Evolutionary conservation across 169 alveolate species (phyloP), one percentile per base, ranked within the genome.

Genomic region (Eimeria sp.): DNA sequence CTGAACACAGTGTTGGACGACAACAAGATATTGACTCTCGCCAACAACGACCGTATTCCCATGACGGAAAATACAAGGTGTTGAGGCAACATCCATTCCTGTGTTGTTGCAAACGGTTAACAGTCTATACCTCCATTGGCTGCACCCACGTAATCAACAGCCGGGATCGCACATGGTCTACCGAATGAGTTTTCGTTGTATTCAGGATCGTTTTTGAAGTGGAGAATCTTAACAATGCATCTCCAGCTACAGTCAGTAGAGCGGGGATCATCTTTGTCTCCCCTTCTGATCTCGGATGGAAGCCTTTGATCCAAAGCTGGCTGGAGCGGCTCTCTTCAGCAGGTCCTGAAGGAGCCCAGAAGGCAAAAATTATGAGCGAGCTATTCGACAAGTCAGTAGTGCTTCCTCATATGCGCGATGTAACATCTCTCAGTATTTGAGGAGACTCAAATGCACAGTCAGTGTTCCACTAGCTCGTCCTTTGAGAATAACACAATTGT

Each of bases 1-100:
- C 97, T 99, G 86, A 99, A 99, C 97, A 98, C 99, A n/a, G 99
- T 99, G 88, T 98, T 99, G 88, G 99, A 98, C 95, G 99, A 99
- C 97, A 98, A 98, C 97, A 98, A 98, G 98, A 98, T 99, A 78
- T 97, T 98, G 73, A 98, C 99, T 11, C 96, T 98, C 54, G 99
- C 99, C 22, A 98, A 98, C 98, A 98, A 98, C 95, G 99, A 99
- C 76, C 98, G 99, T 92, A 98, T 99, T 83, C 99, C 99, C 72
- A 98, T 99, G 99, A 98, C 99, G 88, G 99, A 99, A 95, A 98
- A 98, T 94, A 95, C 96, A 20, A 65, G 96, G 96, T 95, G 54
- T 40, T 11, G 88, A 47, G n/a, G 70, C 22, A 78, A 51, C 20
- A 51, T 45, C 25, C 88, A 45, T 11, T 10, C 27, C 1, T 25